These are phyloP conservation scores for Gymnopus androsaceus DNA, from an alignment of 1,284 basidiomycete genomes.

Conservation along the genomic window DNA sequence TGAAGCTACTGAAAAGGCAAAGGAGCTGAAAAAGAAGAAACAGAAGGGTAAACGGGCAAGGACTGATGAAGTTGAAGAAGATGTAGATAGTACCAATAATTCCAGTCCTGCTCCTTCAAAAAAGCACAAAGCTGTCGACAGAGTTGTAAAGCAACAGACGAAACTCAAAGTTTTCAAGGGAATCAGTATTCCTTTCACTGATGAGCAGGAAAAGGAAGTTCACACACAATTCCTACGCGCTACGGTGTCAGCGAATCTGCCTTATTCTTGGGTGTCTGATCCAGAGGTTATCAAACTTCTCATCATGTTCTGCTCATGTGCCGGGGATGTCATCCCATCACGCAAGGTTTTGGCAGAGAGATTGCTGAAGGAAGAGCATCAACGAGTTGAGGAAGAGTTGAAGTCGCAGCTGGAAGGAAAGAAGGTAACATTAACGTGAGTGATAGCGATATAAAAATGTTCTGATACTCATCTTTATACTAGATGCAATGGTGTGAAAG, in stretches of 20 bases:
- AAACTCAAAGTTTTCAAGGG: constrained; percentile 15
- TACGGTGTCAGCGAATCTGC: constrained; percentile 4
- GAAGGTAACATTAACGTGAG: constrained; percentile 20
- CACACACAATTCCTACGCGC: constrained; percentile 8
- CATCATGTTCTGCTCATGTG: constrained; percentile 16
- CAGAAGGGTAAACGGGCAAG: no score
- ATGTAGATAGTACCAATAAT: no score
- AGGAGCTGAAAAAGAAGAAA: no score
- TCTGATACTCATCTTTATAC: neutral
- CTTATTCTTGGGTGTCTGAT: constrained; percentile 12
- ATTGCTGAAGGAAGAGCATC: constrained; percentile 11
- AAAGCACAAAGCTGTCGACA: constrained; percentile 10
- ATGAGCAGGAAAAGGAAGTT: constrained; percentile 1
- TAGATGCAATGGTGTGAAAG: constrained; percentile 30
- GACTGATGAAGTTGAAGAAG: no score
- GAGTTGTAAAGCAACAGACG: constrained; percentile 11
- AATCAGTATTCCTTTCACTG: constrained; percentile 7
- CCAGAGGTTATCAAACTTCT: constrained; percentile 16
- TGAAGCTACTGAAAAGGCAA: no score
- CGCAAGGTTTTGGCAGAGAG: constrained; percentile 6
- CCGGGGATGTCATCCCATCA: constrained; percentile 15
- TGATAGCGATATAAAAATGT: neutral
- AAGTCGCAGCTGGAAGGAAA: constrained; percentile 11
- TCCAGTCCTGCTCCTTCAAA: neutral
- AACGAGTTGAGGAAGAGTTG: constrained; percentile 9